phyloP scores from a whole-genome alignment of 2,329 filamentous ascomycete species.

The Berkeleyomyces basicola region DNA sequence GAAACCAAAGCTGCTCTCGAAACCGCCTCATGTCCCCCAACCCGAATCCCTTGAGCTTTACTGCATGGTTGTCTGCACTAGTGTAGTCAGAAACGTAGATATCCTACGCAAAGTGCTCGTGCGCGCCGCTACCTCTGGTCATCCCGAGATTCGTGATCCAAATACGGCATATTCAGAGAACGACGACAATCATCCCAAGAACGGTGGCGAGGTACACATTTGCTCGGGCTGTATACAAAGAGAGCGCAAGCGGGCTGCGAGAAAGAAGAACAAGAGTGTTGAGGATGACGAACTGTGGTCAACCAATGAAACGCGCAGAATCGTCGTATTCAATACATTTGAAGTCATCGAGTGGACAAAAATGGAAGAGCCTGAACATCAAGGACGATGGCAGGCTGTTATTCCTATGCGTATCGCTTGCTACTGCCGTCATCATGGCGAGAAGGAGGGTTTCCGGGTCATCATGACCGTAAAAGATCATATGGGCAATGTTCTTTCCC shows the following conservation, averaged over 20 bases:
- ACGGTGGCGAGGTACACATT: conserved; percentile 87
- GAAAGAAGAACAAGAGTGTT: conserved; percentile 85
- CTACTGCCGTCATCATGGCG: conserved; percentile 87
- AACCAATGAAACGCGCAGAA: conserved; percentile 60
- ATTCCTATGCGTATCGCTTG: conserved; percentile 92
- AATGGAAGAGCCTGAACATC: conserved; percentile 30
- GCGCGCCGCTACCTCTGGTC: conserved; percentile 28
- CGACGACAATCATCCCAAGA: conserved; percentile 54
- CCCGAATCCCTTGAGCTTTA: conserved; percentile 65
- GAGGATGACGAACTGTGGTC: conserved; percentile 85
- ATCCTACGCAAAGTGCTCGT: conserved; percentile 51
- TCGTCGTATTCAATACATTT: conserved; percentile 81
- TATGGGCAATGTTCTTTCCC: conserved; percentile 58
- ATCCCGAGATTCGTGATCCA: conserved; percentile 20
- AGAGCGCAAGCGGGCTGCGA: conserved; percentile 75
- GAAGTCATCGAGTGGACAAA: conserved; percentile 71
- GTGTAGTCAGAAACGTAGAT: conserved; percentile 63
- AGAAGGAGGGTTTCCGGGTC: conserved; percentile 76
- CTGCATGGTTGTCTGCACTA: conserved; percentile 77
- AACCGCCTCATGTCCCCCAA: conserved; percentile 45
- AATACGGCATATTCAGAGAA: conserved; percentile 25
- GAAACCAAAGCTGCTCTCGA: conserved; percentile 79
- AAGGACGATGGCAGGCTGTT: conserved; percentile 57
- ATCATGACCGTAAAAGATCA: conserved; percentile 90
- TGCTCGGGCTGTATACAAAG: conserved; percentile 82